These are phyloP conservation scores for Clathrus columnatus DNA, from an alignment of 768 basidiomycete species.

Conservation along the genomic window DNA sequence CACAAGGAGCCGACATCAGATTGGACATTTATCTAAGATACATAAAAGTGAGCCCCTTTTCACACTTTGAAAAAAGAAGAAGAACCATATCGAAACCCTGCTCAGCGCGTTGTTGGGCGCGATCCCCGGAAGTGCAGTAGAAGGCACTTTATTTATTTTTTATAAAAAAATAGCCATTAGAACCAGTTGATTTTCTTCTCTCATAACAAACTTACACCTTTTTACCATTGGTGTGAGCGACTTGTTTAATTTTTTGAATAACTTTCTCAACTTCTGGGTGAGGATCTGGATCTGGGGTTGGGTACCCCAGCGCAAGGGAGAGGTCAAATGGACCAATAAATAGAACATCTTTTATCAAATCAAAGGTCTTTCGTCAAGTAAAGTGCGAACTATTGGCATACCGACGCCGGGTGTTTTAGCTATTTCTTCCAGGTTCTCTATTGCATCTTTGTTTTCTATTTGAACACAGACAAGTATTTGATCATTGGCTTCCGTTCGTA, in stretches of 20 bases:
- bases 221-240: conserved; percentile 45
- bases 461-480: conserved; percentile 51
- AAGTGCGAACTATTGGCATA: conserved; percentile 21
- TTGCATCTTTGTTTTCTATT: conserved; percentile 55
- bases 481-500: conserved; percentile 28
- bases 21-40: conserved; percentile 3
- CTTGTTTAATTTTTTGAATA: conserved; percentile 45
- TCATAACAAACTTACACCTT: conserved; percentile 43
- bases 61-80: background rate
- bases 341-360: conserved; percentile 34
- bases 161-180: background rate
- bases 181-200: background rate
- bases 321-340: conserved; percentile 66
- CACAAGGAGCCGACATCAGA: conserved; percentile 3
- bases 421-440: conserved; percentile 52
- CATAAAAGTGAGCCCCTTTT: background rate
- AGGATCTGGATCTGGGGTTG: conserved; percentile 53
- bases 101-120: conserved; percentile 33
- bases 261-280: conserved; percentile 54
- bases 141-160: conserved; percentile 31
- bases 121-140: conserved; percentile 37
- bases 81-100: conserved; percentile 43
- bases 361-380: conserved; percentile 17
- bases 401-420: conserved; percentile 18
- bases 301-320: conserved; percentile 52